These are phyloP conservation scores for Eucalyptus pauciflora DNA, from an alignment of 345 rosid genomes.

Conservation along the genomic window DNA sequence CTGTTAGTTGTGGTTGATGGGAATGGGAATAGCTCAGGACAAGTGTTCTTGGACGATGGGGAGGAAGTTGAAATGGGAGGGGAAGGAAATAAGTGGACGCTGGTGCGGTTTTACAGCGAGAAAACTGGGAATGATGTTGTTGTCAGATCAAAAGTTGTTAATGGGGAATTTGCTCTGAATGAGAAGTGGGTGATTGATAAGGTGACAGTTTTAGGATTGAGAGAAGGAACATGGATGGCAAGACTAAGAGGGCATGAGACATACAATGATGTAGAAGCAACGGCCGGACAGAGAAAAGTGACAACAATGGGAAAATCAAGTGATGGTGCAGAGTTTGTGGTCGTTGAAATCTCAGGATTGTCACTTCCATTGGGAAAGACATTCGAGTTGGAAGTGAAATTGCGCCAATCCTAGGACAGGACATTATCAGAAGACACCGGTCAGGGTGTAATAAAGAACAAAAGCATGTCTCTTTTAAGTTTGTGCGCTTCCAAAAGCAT, in stretches of 20 bases:
- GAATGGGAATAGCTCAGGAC: conserved; percentile 28
- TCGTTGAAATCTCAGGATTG: not conserved
- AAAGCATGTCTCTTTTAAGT: not conserved
- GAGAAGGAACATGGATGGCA: not conserved
- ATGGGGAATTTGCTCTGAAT: conserved; percentile 35
- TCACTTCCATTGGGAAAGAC: conserved; percentile 21
- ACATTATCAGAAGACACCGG: not conserved
- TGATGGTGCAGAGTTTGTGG: not conserved
- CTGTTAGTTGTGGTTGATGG: conserved; percentile 36
- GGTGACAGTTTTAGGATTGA: conserved; percentile 42
- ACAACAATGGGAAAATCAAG: not conserved
- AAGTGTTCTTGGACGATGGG: conserved; percentile 55
- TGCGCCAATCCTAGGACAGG: not conserved
- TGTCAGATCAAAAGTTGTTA: conserved; percentile 31
- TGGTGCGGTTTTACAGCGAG: conserved; percentile 24
- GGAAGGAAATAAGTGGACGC: conserved; percentile 26
- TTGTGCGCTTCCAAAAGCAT: not conserved
- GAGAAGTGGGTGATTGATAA: conserved; percentile 36
- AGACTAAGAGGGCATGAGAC: conserved; percentile 9
- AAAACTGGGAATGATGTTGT: not conserved
- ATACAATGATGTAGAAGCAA: not conserved
- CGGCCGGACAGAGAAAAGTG: not conserved
- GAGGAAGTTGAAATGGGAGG: conserved; percentile 45
- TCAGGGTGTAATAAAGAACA: not conserved
- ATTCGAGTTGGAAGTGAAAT: conserved; percentile 26